Conservation (phyloP, 73 alveolate genomes). For the Durusdinium trenchii region DNA sequence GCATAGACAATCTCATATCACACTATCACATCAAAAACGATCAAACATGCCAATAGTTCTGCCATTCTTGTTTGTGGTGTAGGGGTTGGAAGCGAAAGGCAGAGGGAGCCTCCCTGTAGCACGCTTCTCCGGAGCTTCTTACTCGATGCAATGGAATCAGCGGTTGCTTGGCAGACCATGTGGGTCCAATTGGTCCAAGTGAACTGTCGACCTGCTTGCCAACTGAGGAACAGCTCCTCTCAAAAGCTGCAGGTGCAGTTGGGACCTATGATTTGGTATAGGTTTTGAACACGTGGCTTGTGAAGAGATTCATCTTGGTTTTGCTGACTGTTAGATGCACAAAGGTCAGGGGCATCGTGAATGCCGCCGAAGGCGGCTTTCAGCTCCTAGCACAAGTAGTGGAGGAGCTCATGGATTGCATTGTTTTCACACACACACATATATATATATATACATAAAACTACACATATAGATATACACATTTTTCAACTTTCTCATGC, state of each 20-base stretch:
- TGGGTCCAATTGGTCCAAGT: background rate
- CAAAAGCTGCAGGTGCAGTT: constrained; percentile 58
- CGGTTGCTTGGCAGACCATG: background rate
- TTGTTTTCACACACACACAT: too few species aligned
- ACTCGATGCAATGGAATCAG: constrained; percentile 25
- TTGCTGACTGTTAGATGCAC: background rate
- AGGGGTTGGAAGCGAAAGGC: background rate
- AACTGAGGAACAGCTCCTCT: constrained; percentile 44
- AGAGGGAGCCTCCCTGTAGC: too few species aligned
- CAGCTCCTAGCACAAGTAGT: constrained; percentile 59
- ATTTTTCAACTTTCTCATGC: too few species aligned
- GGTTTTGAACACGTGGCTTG: background rate
- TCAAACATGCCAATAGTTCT: too few species aligned
- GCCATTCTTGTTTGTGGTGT: background rate
- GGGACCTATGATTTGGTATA: background rate
- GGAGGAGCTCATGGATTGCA: constrained; percentile 64
- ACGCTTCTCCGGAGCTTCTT: too few species aligned
- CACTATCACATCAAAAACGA: too few species aligned
- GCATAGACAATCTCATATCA: too few species aligned
- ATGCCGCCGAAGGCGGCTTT: constrained; percentile 73
- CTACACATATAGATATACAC: too few species aligned
- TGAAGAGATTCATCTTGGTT: background rate
- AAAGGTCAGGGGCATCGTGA: constrained; percentile 43
- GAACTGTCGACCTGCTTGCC: background rate
- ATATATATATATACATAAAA: too few species aligned